Base-by-base conservation (phyloP, 129 eudicot species). In the Escallonia herrerae region DNA sequence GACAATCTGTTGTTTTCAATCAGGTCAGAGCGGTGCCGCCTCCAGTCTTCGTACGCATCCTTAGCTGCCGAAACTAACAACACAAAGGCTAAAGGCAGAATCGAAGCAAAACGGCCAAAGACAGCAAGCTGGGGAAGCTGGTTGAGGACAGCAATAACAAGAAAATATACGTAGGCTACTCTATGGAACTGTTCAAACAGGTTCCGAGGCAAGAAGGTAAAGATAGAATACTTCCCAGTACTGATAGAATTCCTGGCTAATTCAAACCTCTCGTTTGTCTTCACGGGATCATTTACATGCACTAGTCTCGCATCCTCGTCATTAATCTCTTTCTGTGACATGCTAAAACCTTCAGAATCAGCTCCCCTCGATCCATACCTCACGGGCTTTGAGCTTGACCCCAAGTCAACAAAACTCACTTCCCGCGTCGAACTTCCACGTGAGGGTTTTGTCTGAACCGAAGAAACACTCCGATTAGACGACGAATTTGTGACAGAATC, bases 111-210 rank as follows among this genome's bases (percentile, higher is more conserved):
- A 37, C 99, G 76, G 38, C 99, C 99, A 61, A 93, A 93, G 52
- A 93, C 99, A 15, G 99, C 99, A 41, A 93, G 82, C 77, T 88
- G 96, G 3, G 99, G 99, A 50, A 93, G 83, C 82, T 93, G 96
- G 64, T 93, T 93, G 62, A 93, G 86, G 44, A 93, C 48, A 12
- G 90, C 99, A 66, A 93, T 93, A 12, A 84, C 79, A 46, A 93
- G 87, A 80, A 93, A 93, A 76, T 93, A 93, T 57, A 93, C 69
- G 43, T 93, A 93, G 0, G 99, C 99, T 61, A 94, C 91, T 78
- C 99, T 84, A 43, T 86, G 99, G 68, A 94, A 94, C 83, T 94
- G 99, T 56, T 94, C 99, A 76, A 86, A 94, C 56, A 94, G 67
- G 61, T 94, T 94, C 39, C 91, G 60, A n/a, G 99, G 99, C 76